phyloP scores from a whole-genome alignment of 257 asterid species.

The Capsicum pubescens region DNA sequence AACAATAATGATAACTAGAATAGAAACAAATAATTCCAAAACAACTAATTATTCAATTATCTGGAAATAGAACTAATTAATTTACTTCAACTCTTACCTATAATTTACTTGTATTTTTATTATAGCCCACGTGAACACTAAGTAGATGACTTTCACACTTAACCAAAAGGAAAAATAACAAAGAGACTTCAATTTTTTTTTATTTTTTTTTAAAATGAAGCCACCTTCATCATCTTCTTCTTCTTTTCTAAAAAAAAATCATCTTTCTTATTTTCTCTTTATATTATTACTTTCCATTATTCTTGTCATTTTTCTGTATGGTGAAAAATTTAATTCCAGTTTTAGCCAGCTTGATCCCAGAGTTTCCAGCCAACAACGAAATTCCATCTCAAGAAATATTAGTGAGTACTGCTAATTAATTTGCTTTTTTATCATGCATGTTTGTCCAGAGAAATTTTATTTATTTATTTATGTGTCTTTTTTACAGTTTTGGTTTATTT shows the following conservation, averaged over 20 bases:
- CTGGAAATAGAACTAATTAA: neutral
- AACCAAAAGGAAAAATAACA: neutral
- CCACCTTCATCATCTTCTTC: constrained; percentile 37
- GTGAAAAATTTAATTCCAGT: constrained; percentile 43
- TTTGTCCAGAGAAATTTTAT: too few relatives aligned
- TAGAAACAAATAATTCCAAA: neutral
- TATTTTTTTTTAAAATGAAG: constrained; percentile 33
- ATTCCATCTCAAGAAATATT: constrained; percentile 26
- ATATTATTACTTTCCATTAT: constrained; percentile 41
- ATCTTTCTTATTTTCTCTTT: constrained; percentile 40
- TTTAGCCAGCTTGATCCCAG: constrained; percentile 36
- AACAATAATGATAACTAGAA: neutral
- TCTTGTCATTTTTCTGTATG: constrained; percentile 42
- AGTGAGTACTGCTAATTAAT: constrained; percentile 37
- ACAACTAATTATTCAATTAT: neutral
- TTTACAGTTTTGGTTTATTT: neutral
- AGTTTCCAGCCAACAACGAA: constrained; percentile 22
- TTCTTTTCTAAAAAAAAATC: constrained; percentile 31
- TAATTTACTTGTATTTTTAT: constrained; percentile 24
- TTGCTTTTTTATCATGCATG: too few relatives aligned
- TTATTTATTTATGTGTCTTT: too few relatives aligned
- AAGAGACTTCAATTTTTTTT: neutral
- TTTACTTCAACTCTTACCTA: constrained; percentile 6
- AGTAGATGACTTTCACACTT: neutral
- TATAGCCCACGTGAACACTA: neutral